Base-by-base conservation (phyloP, 805 yeast genomes). In the Priceomyces haplophilus region DNA sequence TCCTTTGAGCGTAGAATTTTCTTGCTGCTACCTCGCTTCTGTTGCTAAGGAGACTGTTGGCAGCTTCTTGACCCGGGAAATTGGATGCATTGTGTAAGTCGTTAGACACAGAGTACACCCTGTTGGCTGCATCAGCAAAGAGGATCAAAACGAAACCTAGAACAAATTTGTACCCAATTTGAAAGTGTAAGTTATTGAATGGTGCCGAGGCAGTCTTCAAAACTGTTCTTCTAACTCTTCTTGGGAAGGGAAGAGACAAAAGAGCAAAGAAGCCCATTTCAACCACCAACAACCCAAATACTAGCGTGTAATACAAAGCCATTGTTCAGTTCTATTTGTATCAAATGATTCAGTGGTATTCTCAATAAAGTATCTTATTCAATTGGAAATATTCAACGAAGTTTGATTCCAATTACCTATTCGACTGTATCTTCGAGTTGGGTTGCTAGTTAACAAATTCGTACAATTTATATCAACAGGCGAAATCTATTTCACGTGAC, bases 1-100 rank as follows among this genome's bases (percentile, higher is more conserved):
- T 93, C 70, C 99, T 82, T 70, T 93, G 99, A 16, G 97, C 88
- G 59, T 90, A 90, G 66, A 93, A 93, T 58, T 89, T 79, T 65
- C 97, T 80, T 17, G 97, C 93, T 64, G 85, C 89, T 43, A 86
- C 74, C 58, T 93, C 98, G 16, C 88, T 69, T 45, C 96, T 75
- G 54, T 86, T 91, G 46, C 69, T 70, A 38, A 71, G 41, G 18
- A 67, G 46, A 3, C 61, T 62, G 29, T 50, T 44, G 33, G 50
- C 43, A 31, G 52, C 51, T 16, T 44, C 47, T 10, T 42, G 45
- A 8, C 54, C 53, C 2, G 50, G 33, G 7, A 55, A 53, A 3
- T 54, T 48, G 2, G 39, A 35, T 35, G 30, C 36, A 13, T 71
- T 65, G 32, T 68, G 62, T 56, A 84, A 68, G 56, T 87, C 96